Conservation (phyloP, 2,329 filamentous ascomycete genomes). For the Bretziella fagacearum region DNA sequence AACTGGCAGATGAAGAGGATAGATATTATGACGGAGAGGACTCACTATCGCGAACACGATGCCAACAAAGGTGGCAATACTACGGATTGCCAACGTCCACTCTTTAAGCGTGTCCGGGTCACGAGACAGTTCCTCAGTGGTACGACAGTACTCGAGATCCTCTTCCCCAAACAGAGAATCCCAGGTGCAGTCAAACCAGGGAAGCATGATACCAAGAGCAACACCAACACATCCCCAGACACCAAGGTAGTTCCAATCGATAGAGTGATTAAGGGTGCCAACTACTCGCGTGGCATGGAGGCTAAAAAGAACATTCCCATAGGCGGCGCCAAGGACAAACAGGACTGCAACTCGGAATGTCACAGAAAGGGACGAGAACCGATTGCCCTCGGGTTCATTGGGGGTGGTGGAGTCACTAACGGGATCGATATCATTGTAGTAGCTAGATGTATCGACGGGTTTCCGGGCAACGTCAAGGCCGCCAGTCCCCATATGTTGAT, state of each 20-base stretch:
- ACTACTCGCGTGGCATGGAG: slow-evolving; percentile 2
- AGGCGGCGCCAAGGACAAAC: slow-evolving; percentile 53
- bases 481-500: neutral
- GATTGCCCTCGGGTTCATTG: neutral
- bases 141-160: slow-evolving; percentile 20
- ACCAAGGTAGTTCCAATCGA: slow-evolving; percentile 47
- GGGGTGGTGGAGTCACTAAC: neutral
- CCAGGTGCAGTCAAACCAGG: slow-evolving; percentile 69
- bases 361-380: slow-evolving; percentile 30
- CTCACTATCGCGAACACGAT: slow-evolving; percentile 56
- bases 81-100: slow-evolving; percentile 51
- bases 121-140: slow-evolving; percentile 19
- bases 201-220: slow-evolving; percentile 59
- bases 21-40: no score
- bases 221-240: slow-evolving; percentile 76
- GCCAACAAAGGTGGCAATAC: slow-evolving; percentile 43
- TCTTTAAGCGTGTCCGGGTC: slow-evolving; percentile 36
- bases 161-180: slow-evolving; percentile 32
- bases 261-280: neutral
- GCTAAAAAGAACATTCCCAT: slow-evolving; percentile 10
- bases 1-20: neutral
- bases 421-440: neutral
- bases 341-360: slow-evolving; percentile 44
- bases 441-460: neutral
- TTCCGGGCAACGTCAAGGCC: slow-evolving; percentile 5